A percentile compares a stretch with the other conserved stretches of the same genome.
Evolutionary conservation across 2,329 filamentous ascomycete species (phyloP).

Genomic region (Claviceps sp.): DNA sequence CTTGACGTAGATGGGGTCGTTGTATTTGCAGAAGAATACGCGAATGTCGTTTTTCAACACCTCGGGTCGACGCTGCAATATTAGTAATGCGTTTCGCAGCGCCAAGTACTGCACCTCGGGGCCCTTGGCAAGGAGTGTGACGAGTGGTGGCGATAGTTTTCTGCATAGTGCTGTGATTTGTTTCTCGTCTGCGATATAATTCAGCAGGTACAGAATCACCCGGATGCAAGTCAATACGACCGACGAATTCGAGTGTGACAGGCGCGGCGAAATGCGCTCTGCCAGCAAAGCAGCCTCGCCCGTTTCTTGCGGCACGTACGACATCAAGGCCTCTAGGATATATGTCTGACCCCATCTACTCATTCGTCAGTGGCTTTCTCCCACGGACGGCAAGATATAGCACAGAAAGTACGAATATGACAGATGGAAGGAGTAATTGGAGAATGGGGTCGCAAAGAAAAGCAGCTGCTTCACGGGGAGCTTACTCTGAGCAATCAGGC

Average conservation of each 20-base stretch:
- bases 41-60: constrained; percentile 92
- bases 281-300: constrained; percentile 79
- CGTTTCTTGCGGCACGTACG: constrained; percentile 86
- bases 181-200: constrained; percentile 89
- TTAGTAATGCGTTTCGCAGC: constrained; percentile 82
- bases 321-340: constrained; percentile 94
- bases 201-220: constrained; percentile 95
- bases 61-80: constrained; percentile 83
- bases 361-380: neutral
- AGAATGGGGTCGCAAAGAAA: neutral
- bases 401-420: neutral
- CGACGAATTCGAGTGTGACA: constrained; percentile 93
- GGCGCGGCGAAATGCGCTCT: constrained; percentile 84
- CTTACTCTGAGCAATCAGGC: constrained; percentile 91
- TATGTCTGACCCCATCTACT: constrained; percentile 94
- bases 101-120: constrained; percentile 98
- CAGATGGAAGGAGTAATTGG: no score
- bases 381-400: neutral
- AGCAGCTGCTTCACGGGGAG: constrained; percentile 7
- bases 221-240: constrained; percentile 93
- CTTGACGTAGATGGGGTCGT: constrained; percentile 98
- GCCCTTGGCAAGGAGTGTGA: constrained; percentile 88
- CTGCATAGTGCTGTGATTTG: constrained; percentile 76
- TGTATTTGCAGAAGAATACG: constrained; percentile 99
- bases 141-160: constrained; percentile 87